Evolutionary conservation across 352 stramenopile genomes (phyloP).

Genomic region (Globisporangium cylindrosporum): DNA sequence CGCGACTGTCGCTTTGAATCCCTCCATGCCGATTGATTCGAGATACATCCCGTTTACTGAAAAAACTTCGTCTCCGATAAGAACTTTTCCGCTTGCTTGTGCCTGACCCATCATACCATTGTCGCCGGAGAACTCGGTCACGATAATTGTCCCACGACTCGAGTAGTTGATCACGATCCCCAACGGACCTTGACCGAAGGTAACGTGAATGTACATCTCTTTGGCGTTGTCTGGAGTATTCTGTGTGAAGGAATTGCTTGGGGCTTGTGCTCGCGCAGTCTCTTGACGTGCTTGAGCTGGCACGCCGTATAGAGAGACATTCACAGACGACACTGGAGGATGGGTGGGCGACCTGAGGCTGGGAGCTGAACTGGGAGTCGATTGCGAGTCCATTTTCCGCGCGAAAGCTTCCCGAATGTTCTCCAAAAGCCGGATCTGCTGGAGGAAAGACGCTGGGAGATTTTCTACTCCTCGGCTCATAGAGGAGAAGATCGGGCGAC

Average conservation of each 20-base stretch:
- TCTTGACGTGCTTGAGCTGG: not conserved
- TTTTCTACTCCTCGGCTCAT: conserved; percentile 45
- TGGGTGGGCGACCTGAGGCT: conserved; percentile 10
- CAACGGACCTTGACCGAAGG: conserved; percentile 66
- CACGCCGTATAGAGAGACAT: conserved; percentile 8
- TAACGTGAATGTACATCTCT: conserved; percentile 55
- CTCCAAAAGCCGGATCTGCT: conserved; percentile 66
- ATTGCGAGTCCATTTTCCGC: conserved; percentile 16
- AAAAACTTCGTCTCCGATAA: conserved; percentile 74
- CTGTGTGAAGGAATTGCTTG: not conserved
- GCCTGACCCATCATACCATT: conserved; percentile 69
- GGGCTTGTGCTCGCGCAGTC: not conserved
- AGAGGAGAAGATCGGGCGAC: conserved; percentile 46
- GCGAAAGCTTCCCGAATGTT: conserved; percentile 50
- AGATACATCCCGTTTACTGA: conserved; percentile 69
- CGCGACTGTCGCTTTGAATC: conserved; percentile 69
- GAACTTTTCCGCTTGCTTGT: conserved; percentile 63
- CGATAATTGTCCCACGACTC: conserved; percentile 59
- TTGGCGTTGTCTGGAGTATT: conserved; percentile 10
- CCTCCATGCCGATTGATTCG: conserved; percentile 75
- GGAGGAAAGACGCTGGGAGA: conserved; percentile 67
- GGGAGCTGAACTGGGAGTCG: conserved; percentile 11
- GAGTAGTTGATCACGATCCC: conserved; percentile 87
- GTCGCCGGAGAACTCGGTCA: conserved; percentile 80
- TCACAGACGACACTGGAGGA: not conserved